Conservation (phyloP, 2,329 filamentous ascomycete genomes). For the Trichoderma aggressivum region DNA sequence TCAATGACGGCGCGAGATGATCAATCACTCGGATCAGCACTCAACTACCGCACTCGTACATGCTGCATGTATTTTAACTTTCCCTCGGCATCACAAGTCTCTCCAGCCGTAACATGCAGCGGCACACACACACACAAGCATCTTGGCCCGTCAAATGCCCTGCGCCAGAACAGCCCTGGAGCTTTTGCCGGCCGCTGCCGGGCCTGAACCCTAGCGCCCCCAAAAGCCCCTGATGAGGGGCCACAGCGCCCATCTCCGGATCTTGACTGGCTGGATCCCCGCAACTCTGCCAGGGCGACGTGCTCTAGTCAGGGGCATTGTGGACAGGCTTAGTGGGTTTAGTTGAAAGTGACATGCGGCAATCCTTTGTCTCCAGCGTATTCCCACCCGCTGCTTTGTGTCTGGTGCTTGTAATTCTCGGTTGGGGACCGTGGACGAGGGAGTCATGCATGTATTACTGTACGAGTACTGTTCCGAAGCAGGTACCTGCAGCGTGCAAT, state of each 20-base stretch:
- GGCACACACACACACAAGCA: neutral
- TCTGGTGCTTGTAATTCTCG: neutral
- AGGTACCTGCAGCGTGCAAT: neutral
- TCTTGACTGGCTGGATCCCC: conserved; percentile 18
- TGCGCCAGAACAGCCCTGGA: neutral
- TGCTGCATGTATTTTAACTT: neutral
- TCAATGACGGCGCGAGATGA: neutral
- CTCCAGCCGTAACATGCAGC: neutral
- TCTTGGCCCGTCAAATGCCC: neutral
- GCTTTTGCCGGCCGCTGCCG: neutral
- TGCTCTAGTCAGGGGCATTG: conserved; percentile 19
- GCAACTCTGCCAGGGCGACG: conserved; percentile 14
- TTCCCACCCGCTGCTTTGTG: neutral
- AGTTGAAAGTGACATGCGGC: conserved; percentile 1
- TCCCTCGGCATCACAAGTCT: conserved; percentile 9
- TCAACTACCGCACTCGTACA: neutral
- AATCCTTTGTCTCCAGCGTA: neutral
- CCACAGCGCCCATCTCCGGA: neutral
- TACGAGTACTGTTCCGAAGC: neutral
- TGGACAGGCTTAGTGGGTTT: conserved; percentile 5
- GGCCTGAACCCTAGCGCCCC: conserved; percentile 18
- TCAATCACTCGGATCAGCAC: neutral
- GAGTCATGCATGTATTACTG: neutral
- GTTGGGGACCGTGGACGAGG: neutral
- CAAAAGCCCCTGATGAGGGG: conserved; percentile 10